Base-by-base conservation (phyloP, 495 filamentous ascomycete species). In the Aspergillus carlsbadensis region DNA sequence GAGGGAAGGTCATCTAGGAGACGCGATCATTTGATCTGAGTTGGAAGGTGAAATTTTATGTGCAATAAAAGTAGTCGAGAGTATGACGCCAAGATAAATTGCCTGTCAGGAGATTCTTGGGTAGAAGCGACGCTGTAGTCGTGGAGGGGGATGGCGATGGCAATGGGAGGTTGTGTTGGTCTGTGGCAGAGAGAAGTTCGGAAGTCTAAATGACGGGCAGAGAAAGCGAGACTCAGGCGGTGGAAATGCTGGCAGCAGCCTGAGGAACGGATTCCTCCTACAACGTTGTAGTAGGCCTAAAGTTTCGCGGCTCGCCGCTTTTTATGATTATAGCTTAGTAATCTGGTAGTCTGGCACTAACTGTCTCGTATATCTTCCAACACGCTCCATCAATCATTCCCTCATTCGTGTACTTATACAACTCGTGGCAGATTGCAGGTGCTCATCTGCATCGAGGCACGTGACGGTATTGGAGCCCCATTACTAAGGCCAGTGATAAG, bases 1-100 rank as follows among this genome's bases (percentile, higher is more conserved):
- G 76, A 78, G 78, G 79, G 76, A 80, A 81, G 79, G 74, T 84
- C 81, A 84, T 84, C 80, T 82, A 83, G 78, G 79, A 81, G 78
- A 78, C 73, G 71, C 75, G 71, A 80, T 78, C 79, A 82, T 81
- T 81, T 78, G 80, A 78, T 75, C 71, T 73, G 69, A 65, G 60
- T 66, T 65, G 66, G 67, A 70, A 63, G 55, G 71, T 76, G 70
- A 75, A 70, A 73, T 65, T 74, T 75, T 65, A 50, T 65, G 62
- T 54, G 61, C 59, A 57, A 64, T 55, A 58, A 67, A 57, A 58
- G 62, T 65, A 51, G 47, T 66, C 53, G 46, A 56, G 29, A 52
- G 37, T 18, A 52, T 49, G 21, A 47, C 52, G 10, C 34, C 35
- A 33, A 52, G 11, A 18, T n/a, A 50, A 35, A 54, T 31, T 56